Evolutionary conservation across 441 rosid species (phyloP), one percentile per base, ranked within the genome.

Genomic region (Euphorbia celastroides): DNA sequence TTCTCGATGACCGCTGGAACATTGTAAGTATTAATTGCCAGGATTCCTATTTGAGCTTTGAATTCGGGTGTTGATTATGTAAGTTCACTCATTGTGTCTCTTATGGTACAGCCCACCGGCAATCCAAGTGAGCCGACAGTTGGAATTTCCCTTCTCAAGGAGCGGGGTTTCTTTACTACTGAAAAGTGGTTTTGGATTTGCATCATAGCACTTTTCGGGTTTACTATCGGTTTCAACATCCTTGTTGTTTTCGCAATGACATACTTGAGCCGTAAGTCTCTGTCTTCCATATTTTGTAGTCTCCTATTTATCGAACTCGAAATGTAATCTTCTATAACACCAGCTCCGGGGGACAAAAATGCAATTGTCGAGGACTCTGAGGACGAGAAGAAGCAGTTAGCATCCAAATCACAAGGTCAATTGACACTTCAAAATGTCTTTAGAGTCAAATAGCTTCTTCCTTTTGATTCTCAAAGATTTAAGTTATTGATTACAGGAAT

Each of bases 1-100:
- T 93, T 75, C 85, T 93, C 34, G 91, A 86, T 20, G 62, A 83
- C 0, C 79, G 98, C 81, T 93, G 97, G 97, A 77, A 78, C 41
- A 66, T 64, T 8, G 98, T 92, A 82, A 84, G 93, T 67, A n/a
- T n/a, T n/a, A n/a, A n/a, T n/a, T n/a, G n/a, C n/a, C n/a, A n/a
- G n/a, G n/a, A n/a, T n/a, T n/a, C n/a, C n/a, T n/a, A n/a, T n/a
- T n/a, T n/a, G n/a, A n/a, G n/a, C n/a, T n/a, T n/a, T n/a, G n/a
- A n/a, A n/a, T n/a, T n/a, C n/a, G n/a, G n/a, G 42, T 20, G 12
- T 1, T 2, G 5, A n/a, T 50, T 25, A 31, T 22, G 44, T 41
- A 41, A 41, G 12, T 10, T 41, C 12, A 1, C 44, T 41, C 12
- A 41, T 14, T 41, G 12, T 41, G 3, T 41, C 12, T 41, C 22